Conservation (phyloP, 306 rosid genomes). For the Styphnolobium japonicum region DNA sequence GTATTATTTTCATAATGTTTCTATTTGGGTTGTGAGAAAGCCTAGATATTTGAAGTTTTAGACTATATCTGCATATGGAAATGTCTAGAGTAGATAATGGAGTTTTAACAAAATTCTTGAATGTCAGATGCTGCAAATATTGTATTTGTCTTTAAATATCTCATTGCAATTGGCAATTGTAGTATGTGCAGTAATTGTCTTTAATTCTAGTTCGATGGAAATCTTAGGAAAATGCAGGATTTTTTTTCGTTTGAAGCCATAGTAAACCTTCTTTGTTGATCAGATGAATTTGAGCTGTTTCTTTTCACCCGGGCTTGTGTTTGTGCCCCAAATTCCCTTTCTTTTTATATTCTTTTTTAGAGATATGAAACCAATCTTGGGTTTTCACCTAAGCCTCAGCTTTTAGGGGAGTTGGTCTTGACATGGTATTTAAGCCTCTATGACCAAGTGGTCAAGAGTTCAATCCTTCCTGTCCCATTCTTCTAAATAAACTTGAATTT, state of each 20-base stretch:
- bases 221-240: background rate
- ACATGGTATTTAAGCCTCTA: no score
- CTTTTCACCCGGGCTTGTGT: background rate
- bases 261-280: constrained; percentile 1
- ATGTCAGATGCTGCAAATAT: background rate
- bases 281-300: background rate
- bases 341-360: no score
- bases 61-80: background rate
- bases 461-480: no score
- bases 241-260: background rate
- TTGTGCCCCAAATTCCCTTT: background rate
- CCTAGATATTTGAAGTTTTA: background rate
- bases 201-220: background rate
- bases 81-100: background rate
- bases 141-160: constrained; percentile 2
- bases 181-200: background rate
- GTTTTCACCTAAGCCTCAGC: no score
- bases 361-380: no score
- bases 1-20: background rate
- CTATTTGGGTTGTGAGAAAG: constrained; percentile 5
- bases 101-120: background rate
- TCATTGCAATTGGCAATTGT: background rate
- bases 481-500: no score
- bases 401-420: no score
- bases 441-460: no score